Evolutionary conservation across 352 stramenopile species (phyloP).

Genomic region (Pythium brachiatum): DNA sequence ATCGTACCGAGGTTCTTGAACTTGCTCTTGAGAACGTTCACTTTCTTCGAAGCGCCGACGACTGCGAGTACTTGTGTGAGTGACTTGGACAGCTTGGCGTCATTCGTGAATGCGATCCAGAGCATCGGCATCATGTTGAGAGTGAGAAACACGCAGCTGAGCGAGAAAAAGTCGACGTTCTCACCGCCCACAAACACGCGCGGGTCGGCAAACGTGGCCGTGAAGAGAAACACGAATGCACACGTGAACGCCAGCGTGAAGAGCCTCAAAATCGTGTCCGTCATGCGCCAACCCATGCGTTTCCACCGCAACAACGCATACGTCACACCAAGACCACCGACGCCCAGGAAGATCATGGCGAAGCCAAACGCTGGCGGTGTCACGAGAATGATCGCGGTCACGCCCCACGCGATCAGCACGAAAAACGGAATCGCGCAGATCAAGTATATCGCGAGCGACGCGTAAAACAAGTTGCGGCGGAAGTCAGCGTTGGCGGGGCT

Average conservation of each 20-base stretch:
- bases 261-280: slow-evolving; percentile 44
- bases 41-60: slow-evolving; percentile 73
- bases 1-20: slow-evolving; percentile 82
- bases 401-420: slow-evolving; percentile 66
- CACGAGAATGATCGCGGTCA: slow-evolving; percentile 67
- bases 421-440: slow-evolving; percentile 55
- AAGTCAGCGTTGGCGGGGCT: slow-evolving; percentile 58
- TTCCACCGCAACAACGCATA: slow-evolving; percentile 64
- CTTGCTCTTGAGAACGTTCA: slow-evolving; percentile 71
- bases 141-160: slow-evolving; percentile 78
- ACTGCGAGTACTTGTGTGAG: slow-evolving; percentile 76
- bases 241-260: slow-evolving; percentile 53
- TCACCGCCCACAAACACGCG: slow-evolving; percentile 65
- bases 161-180: slow-evolving; percentile 72
- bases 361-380: slow-evolving; percentile 77
- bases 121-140: slow-evolving; percentile 90
- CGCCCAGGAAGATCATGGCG: slow-evolving; percentile 68
- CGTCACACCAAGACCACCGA: slow-evolving; percentile 43
- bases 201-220: slow-evolving; percentile 74
- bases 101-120: slow-evolving; percentile 90
- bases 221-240: slow-evolving; percentile 80
- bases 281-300: slow-evolving; percentile 83
- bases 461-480: slow-evolving; percentile 79
- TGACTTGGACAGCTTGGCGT: slow-evolving; percentile 82
- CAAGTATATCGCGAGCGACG: slow-evolving; percentile 50